Base-by-base conservation (phyloP, 2,329 filamentous ascomycete species). In the Aspergillus puulaauensis region DNA sequence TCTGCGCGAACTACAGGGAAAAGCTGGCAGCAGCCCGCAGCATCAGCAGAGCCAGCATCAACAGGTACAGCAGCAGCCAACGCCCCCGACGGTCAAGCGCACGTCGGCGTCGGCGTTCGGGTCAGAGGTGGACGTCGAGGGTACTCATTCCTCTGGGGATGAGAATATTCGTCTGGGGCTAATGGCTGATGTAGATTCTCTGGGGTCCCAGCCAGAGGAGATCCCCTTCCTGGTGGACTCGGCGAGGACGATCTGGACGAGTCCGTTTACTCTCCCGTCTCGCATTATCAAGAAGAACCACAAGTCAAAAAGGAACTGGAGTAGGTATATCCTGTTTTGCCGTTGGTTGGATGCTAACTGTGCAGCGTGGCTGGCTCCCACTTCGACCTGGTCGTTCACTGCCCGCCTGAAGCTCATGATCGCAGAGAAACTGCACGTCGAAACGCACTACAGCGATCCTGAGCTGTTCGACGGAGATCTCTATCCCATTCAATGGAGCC, bases 251-350 rank as follows among this genome's bases (percentile, higher is more conserved):
- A 53, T 53, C 31, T 68, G 66, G 65, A 64, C 61, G 3, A 66
- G 58, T 39, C 64, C 62, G 3, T 66, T 68, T 21, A 61, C 58
- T 3, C 48, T 63, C 11, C 62, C 62, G 0, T 65, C 63, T 1
- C 48, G 47, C 3, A 64, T 54, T 6, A 61, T 67, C 27, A 63
- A 61, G 14, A 59, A 63, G 46, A 58, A 53, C 12, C 21, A 64
- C 17, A 57, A 59, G 17, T 57, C 57, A 3, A 65, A 62, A 15
- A 58, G 58, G 2, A 70, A 67, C 12, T 77, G 75, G 75, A 75
- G 75, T 77, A 54, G 54, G 72, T 17, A 19, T 21, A 7, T 41
- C 35, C 2, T 11, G 4, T 19, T 3, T 21, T 4, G 3, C 4
- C 21, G 21, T 21, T 21, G 21, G 1, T 21, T 21, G 21, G 3